Evolutionary conservation across 345 rosid species (phyloP).

Genomic region (Syzygium grande): DNA sequence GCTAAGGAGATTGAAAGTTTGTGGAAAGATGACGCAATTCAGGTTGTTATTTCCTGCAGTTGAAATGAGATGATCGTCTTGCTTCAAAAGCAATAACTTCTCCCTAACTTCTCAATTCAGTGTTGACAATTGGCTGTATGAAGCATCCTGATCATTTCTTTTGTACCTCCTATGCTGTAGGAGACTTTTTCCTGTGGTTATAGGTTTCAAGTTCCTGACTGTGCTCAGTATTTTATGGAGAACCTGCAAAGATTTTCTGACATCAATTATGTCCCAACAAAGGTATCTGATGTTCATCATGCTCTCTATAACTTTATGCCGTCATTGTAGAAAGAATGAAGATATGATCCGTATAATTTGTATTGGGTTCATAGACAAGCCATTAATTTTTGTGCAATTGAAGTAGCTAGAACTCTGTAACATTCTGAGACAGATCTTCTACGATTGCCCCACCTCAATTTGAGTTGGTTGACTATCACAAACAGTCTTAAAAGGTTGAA

Average conservation of each 20-base stretch:
- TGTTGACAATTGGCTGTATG: background rate
- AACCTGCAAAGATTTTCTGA: conserved; percentile 76
- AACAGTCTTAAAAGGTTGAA: background rate
- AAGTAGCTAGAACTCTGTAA: background rate
- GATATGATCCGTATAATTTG: background rate
- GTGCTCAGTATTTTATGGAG: conserved; percentile 88
- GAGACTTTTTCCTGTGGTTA: conserved; percentile 77
- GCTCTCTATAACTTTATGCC: background rate
- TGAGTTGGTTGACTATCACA: background rate
- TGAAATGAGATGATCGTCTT: background rate
- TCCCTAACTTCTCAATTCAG: background rate
- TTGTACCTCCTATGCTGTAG: conserved; percentile 15
- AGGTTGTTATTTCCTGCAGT: conserved; percentile 35
- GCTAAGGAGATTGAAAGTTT: conserved; percentile 67
- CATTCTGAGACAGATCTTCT: background rate
- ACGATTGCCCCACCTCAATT: background rate
- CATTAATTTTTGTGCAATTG: background rate
- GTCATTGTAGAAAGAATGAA: background rate
- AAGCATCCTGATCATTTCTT: background rate
- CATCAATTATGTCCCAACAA: conserved; percentile 76
- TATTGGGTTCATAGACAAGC: background rate
- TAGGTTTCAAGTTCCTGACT: conserved; percentile 96
- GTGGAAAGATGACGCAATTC: conserved; percentile 94
- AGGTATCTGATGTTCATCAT: conserved; percentile 37
- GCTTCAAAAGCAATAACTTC: background rate